Conservation (phyloP, 2,329 filamentous ascomycete species). For the Periconia macrospinosa region DNA sequence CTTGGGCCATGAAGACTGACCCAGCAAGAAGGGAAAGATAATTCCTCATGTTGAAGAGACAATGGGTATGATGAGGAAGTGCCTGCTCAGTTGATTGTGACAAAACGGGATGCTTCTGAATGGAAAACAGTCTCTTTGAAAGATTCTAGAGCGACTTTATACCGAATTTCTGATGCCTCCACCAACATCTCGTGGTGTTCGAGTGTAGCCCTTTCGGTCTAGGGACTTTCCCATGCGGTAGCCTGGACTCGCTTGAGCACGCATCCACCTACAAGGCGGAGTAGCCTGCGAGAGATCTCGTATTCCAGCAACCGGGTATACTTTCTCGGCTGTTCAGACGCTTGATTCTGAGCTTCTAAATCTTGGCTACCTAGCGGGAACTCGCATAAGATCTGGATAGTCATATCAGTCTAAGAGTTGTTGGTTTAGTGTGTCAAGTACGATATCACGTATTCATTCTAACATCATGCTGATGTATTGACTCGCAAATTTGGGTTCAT, state of each 20-base stretch:
- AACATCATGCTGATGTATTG: background rate
- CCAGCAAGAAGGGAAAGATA: constrained; percentile 13
- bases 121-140: constrained; percentile 1
- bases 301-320: background rate
- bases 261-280: background rate
- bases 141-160: constrained; percentile 4
- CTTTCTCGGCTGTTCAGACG: background rate
- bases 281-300: background rate
- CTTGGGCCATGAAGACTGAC: constrained; percentile 18
- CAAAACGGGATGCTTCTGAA: constrained; percentile 5
- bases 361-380: background rate
- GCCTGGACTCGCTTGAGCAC: background rate
- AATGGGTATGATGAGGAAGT: constrained; percentile 1
- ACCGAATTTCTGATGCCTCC: background rate
- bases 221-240: background rate
- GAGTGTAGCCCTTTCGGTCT: background rate
- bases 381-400: background rate
- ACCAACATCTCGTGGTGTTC: too few relatives aligned
- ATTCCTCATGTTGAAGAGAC: constrained; percentile 14
- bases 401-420: background rate
- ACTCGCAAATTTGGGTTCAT: background rate
- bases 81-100: background rate
- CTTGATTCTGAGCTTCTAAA: background rate
- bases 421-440: background rate
- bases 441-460: background rate